Evolutionary conservation across 2,329 filamentous ascomycete genomes (phyloP), one percentile per base, ranked within the genome.

Genomic region (Colletotrichum sp.): DNA sequence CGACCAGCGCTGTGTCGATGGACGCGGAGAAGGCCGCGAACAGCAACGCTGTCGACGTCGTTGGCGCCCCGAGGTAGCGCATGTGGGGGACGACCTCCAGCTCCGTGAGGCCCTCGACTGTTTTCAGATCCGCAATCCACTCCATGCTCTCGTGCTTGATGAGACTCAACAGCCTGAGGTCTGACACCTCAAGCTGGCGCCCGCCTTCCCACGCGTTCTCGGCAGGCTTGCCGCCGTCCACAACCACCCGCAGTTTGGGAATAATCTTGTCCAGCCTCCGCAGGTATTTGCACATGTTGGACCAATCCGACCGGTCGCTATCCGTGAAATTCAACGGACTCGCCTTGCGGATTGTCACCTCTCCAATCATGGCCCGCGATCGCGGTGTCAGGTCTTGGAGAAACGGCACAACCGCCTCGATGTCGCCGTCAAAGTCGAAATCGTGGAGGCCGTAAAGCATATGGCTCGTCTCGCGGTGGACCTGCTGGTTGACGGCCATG

Each of bases 341-440:
- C 78, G 89, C 87, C 80, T 93, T 93, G 28, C 89, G 88, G 24
- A 93, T 79, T 15, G 87, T 86, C 13, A 93, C 82, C 44, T 87
- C 85, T 34, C 85, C 84, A 75, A 93, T 83, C 63, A 89, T 84
- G 12, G 82, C 81, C 39, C 89, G 86, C 3, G 89, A 88, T 21
- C 81, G 79, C 2, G 87, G 85, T 4, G 89, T 90, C 39, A 92
- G 86, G 80, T 93, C 91, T 36, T 85, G 84, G 52, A 93, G 84
- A 80, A 93, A 93, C 0, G 91, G 90, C 1, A 89, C 86, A 8
- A 92, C 87, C 18, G 91, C 90, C 82, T 93, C 92, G 78, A 93
- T 86, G 82, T 91, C 87, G 64, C 87, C 86, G 76, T 89, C 89
- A 81, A 93, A 93, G 79, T 90, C 88, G 81, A 93, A 93, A 1